Conservation (phyloP, 495 filamentous ascomycete species). For the Penicillium canariense region DNA sequence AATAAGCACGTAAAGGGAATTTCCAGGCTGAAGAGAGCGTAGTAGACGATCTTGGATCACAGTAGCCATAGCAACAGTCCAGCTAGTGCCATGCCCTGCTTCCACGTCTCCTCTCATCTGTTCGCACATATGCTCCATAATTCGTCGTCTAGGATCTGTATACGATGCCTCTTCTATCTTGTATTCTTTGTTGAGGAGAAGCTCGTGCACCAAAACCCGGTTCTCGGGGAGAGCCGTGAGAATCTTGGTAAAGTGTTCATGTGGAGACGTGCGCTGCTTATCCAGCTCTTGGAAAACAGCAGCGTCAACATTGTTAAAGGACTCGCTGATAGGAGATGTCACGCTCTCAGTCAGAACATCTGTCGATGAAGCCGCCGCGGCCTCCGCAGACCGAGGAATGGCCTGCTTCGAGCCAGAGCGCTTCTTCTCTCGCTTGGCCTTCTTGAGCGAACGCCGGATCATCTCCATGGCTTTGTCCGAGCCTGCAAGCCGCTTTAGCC, state of each 20-base stretch:
- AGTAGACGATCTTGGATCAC: conserved; percentile 81
- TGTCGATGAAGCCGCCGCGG: conserved; percentile 29
- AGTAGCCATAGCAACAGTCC: conserved; percentile 83
- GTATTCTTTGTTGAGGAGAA: conserved; percentile 86
- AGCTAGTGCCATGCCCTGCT: conserved; percentile 64
- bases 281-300: conserved; percentile 39
- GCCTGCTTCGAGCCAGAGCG: conserved; percentile 55
- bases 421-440: conserved; percentile 69
- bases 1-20: conserved; percentile 79
- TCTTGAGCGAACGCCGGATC: conserved; percentile 78
- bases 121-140: conserved; percentile 65
- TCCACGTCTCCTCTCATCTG: conserved; percentile 75
- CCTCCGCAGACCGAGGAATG: conserved; percentile 50
- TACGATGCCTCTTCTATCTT: conserved; percentile 54
- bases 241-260: conserved; percentile 50
- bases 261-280: conserved; percentile 35
- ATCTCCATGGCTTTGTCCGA: conserved; percentile 75
- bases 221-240: conserved; percentile 77
- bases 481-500: conserved; percentile 87
- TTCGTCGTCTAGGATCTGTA: conserved; percentile 49
- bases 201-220: conserved; percentile 80
- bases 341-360: conserved; percentile 43
- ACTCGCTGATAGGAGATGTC: conserved; percentile 47
- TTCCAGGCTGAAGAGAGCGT: conserved; percentile 72
- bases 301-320: conserved; percentile 41